A percentile compares a stretch with the other conserved stretches of the same genome.
Evolutionary conservation across 179 eudicot species (phyloP).

Genomic region (Actinidia chinensis): DNA sequence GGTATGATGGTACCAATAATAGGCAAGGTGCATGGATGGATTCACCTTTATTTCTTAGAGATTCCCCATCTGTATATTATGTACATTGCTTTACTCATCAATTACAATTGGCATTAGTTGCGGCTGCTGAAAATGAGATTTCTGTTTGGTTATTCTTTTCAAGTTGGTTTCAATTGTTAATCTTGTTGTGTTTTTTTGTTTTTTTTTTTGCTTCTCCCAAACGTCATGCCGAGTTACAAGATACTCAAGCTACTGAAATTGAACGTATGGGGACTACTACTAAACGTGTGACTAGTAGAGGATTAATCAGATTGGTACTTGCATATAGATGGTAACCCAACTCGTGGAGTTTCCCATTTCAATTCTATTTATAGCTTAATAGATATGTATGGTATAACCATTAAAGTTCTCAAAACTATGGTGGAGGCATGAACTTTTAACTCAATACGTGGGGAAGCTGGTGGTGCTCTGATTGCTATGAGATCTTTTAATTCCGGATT

Average conservation of each 20-base stretch:
- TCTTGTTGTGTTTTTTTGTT: too few species aligned
- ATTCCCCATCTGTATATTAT: not conserved
- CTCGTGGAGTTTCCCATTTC: not conserved
- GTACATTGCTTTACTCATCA: not conserved
- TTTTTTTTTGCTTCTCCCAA: not conserved
- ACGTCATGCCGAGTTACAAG: not conserved
- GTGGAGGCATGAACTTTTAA: not conserved
- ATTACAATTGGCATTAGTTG: not conserved
- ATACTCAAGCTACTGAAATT: not conserved
- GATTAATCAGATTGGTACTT: not conserved
- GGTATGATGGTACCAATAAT: not conserved
- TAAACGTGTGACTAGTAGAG: not conserved
- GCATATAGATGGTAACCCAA: not conserved
- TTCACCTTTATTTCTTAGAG: not conserved
- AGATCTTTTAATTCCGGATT: not conserved
- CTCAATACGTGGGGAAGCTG: constrained; percentile 1
- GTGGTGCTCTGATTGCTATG: not conserved
- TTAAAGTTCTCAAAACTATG: not conserved
- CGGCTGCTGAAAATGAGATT: not conserved
- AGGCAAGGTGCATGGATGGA: not conserved
- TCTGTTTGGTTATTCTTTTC: not conserved
- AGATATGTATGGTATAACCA: not conserved
- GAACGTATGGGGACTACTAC: not conserved
- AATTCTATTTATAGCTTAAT: not conserved
- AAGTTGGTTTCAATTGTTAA: not conserved